Conservation (phyloP, 257 asterid species). For the Solanum chiquidenum region DNA sequence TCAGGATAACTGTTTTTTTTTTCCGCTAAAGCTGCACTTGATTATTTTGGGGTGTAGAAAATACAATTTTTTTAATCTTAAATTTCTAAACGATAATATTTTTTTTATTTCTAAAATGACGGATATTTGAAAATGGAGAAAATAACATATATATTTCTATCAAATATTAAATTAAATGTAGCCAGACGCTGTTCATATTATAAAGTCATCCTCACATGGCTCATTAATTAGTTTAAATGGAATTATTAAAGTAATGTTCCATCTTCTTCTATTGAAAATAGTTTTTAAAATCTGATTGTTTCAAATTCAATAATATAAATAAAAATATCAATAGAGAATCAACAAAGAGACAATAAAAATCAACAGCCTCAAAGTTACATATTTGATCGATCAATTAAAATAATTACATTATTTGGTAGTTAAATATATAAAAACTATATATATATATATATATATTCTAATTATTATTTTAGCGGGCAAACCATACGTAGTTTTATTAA, state of each 20-base stretch:
- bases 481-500: no score
- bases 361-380: no score
- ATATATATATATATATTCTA: no score
- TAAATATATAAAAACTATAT: no score
- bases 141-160: no score
- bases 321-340: not conserved
- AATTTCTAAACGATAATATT: not conserved
- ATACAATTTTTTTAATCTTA: not conserved
- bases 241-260: not conserved
- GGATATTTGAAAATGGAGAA: no score
- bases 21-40: not conserved
- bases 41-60: not conserved
- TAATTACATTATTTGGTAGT: no score
- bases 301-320: not conserved
- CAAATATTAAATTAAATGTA: not conserved
- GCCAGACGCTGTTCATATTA: not conserved
- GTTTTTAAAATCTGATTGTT: not conserved
- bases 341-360: not conserved
- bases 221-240: not conserved
- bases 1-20: not conserved
- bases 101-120: no score
- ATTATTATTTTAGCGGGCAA: no score
- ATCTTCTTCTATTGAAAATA: not conserved
- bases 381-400: no score
- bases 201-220: not conserved